A percentile compares a stretch with the other conserved stretches of the same genome.
Evolutionary conservation across 371 early-diverging fungal genomes (phyloP).

Genomic region (Dipsacomyces acuminosporus): DNA sequence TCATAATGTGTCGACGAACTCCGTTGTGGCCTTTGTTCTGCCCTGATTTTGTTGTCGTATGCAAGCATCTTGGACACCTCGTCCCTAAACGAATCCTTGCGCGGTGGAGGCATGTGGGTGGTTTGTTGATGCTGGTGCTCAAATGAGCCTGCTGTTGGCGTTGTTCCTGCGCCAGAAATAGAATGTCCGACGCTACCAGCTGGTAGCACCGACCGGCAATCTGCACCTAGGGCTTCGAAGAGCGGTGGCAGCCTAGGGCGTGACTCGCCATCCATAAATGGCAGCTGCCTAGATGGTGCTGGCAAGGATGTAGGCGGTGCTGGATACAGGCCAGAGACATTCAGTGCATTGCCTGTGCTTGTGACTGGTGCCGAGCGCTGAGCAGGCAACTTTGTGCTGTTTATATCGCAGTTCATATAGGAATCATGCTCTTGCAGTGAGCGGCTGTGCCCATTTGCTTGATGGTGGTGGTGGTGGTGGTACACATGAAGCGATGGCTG

Average conservation of each 20-base stretch:
- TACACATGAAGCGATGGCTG: not conserved
- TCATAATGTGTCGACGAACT: no score
- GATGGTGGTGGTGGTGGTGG: not conserved
- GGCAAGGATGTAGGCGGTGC: conserved; percentile 1
- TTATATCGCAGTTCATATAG: no score
- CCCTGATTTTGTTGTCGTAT: conserved; percentile 3
- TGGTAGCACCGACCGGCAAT: conserved; percentile 23
- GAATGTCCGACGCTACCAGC: no score
- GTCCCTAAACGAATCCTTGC: conserved; percentile 21
- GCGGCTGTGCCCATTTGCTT: not conserved
- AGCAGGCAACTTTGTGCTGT: not conserved
- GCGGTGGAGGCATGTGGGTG: conserved; percentile 5
- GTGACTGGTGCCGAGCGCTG: not conserved
- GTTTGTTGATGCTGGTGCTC: no score
- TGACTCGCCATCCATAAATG: conserved; percentile 22
- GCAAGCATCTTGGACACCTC: conserved; percentile 12
- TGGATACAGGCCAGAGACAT: not conserved
- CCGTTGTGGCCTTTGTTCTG: not conserved
- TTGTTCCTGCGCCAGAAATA: no score
- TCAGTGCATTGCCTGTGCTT: not conserved
- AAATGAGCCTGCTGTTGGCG: no score
- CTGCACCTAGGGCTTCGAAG: conserved; percentile 35
- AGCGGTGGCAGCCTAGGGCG: conserved; percentile 41
- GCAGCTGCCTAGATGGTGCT: conserved; percentile 19
- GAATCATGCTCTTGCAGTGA: no score